Conservation (phyloP, 2,329 filamentous ascomycete genomes). For the Alternaria consortialis region DNA sequence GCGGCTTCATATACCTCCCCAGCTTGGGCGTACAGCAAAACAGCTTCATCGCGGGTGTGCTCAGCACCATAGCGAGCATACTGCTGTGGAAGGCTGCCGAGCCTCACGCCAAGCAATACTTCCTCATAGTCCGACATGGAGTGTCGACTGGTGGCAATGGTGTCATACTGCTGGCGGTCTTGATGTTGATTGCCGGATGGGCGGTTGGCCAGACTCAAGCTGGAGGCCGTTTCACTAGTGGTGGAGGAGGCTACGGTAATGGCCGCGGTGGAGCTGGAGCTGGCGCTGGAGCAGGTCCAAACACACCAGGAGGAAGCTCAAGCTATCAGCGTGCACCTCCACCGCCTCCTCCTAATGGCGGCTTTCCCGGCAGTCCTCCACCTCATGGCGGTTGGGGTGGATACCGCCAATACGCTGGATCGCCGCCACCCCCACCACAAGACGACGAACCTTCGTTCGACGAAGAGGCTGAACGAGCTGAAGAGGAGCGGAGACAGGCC, state of each 20-base stretch:
- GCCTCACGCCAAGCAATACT: conserved; percentile 78
- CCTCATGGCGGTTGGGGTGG: conserved; percentile 43
- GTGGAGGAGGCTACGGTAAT: conserved; percentile 31
- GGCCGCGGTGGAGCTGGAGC: conserved; percentile 48
- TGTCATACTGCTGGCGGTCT: conserved; percentile 74
- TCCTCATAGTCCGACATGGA: conserved; percentile 70
- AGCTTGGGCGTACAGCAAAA: conserved; percentile 86
- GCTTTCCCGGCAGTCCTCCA: conserved; percentile 44
- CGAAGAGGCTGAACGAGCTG: conserved; percentile 67
- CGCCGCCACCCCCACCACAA: conserved; percentile 43
- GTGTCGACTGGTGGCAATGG: conserved; percentile 69
- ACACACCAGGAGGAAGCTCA: conserved; percentile 31
- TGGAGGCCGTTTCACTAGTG: conserved; percentile 54
- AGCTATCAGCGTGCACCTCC: conserved; percentile 43
- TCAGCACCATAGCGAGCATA: conserved; percentile 75
- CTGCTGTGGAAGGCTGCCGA: conserved; percentile 76
- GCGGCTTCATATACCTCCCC: conserved; percentile 92
- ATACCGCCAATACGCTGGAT: conserved; percentile 42
- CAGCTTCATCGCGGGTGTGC: conserved; percentile 89
- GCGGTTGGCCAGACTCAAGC: conserved; percentile 72
- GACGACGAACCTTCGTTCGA: conserved; percentile 43
- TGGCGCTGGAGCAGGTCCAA: conserved; percentile 40
- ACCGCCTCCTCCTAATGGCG: conserved; percentile 41
- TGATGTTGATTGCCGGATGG: conserved; percentile 82
- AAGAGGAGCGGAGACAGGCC: conserved; percentile 29